Base-by-base conservation (phyloP, 306 rosid species). In the Quercus bicolor region DNA sequence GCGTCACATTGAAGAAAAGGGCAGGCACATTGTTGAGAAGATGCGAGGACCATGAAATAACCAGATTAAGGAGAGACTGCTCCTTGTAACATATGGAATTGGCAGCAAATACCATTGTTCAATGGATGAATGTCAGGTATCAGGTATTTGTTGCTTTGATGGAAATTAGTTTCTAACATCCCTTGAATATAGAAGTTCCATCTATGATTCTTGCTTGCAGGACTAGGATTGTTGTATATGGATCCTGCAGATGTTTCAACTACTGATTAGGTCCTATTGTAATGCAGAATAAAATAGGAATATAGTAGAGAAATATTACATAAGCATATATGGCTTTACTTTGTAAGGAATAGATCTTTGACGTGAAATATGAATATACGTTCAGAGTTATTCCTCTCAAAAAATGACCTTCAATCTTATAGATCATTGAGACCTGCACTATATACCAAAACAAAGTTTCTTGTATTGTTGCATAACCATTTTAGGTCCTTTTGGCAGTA, bases 11-110 rank as follows among this genome's bases (percentile, higher is more conserved):
- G 98, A 90, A 84, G 98, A 95, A 79, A 93, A 82, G 86, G 82
- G 97, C 77, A 80, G 94, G 66, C 66, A 70, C 83, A 89, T 94
- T 53, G 98, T 91, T 59, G 98, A 91, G 83, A 95, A 91, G 81
- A 95, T 95, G 98, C 84, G 91, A 83, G 97, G 88, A 62, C 82
- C 97, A 5, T 91, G 88, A 89, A 73, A 86, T 24, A 31, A 29
- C 61, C 3, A 29, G 74, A 70, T 70, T 9, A 48, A 61, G 61
- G 66, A 45, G 73, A 75, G 16, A 48, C 19, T 14, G 51, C 21
- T 28, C 24, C 28, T 16, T 14, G 45, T 18, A 66, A 33, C 43
- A 33, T 18, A 45, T 12, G 29, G 55, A 43, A 56, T 80, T 70
- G 51, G 28, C 75, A 60, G 72, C 74, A 78, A 34, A 59, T 54